These are phyloP conservation scores for Alternaria sp. DNA, from an alignment of 2,329 filamentous ascomycete species.

Conservation along the genomic window DNA sequence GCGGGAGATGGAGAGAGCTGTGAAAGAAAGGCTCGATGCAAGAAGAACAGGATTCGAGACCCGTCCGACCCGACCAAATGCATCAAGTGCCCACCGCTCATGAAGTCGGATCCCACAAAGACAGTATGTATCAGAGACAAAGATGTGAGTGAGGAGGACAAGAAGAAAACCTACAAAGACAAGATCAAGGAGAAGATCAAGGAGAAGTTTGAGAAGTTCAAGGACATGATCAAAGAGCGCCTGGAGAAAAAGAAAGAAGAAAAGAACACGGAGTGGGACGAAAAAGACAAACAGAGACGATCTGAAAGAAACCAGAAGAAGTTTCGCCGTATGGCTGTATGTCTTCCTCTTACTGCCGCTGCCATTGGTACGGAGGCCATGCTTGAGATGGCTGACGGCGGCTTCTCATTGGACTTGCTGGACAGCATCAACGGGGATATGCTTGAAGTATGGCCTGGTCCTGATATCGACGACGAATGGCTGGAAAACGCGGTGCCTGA, in stretches of 20 bases:
- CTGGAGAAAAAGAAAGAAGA: constrained; percentile 5
- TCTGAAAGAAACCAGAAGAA: constrained; percentile 11
- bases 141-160: constrained; percentile 9
- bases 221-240: not conserved
- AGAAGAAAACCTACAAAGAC: constrained; percentile 7
- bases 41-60: constrained; percentile 13
- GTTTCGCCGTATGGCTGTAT: constrained; percentile 9
- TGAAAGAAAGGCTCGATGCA: constrained; percentile 11
- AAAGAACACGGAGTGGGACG: constrained; percentile 11
- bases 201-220: not conserved
- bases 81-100: constrained; percentile 13
- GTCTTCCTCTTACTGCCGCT: constrained; percentile 9
- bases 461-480: constrained; percentile 10
- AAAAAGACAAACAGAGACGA: constrained; percentile 10
- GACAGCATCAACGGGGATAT: constrained; percentile 11
- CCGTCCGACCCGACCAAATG: constrained; percentile 9
- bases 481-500: constrained; percentile 7
- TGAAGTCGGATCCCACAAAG: constrained; percentile 9
- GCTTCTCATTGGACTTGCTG: constrained; percentile 12
- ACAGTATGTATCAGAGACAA: constrained; percentile 12
- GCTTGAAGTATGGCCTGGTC: constrained; percentile 12
- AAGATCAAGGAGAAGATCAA: constrained; percentile 11
- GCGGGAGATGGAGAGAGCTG: constrained; percentile 2
- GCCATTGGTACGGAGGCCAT: constrained; percentile 13
- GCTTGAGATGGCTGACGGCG: constrained; percentile 14